Conservation (phyloP, 2,329 filamentous ascomycete genomes). For the Xylariomycetidae sp. region DNA sequence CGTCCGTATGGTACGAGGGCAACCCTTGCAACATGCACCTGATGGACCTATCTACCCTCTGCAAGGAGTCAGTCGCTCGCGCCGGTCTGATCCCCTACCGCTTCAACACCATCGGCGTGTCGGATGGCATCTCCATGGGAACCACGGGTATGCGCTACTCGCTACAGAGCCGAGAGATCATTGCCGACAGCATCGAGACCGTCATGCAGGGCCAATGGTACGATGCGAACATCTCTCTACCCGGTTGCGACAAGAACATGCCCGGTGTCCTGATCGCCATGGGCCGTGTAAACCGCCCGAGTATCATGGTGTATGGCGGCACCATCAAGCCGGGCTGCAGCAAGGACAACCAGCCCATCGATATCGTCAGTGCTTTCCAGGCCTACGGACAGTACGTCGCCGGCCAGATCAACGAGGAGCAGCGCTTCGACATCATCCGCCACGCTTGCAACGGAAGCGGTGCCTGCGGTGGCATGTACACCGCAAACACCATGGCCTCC, state of each 20-base stretch:
- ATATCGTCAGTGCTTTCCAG: constrained; percentile 97
- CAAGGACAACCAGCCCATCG: constrained; percentile 66
- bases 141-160: constrained; percentile 96
- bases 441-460: constrained; percentile 81
- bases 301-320: constrained; percentile 96
- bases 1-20: constrained; percentile 94
- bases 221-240: constrained; percentile 92
- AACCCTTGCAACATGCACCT: constrained; percentile 99
- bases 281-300: constrained; percentile 88
- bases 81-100: constrained; percentile 87
- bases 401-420: constrained; percentile 83
- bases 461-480: constrained; percentile 84
- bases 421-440: constrained; percentile 90
- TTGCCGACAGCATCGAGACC: constrained; percentile 96
- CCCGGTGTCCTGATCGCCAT: constrained; percentile 87
- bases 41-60: constrained; percentile 76
- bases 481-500: constrained; percentile 70
- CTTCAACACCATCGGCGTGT: constrained; percentile 98
- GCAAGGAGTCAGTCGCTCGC: constrained; percentile 55
- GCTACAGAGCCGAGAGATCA: constrained; percentile 89
- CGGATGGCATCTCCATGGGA: constrained; percentile 96
- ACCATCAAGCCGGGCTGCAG: constrained; percentile 90
- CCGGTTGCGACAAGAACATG: constrained; percentile 99
- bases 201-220: constrained; percentile 99
- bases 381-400: constrained; percentile 92